Evolutionary conservation across 164 flowering plant genomes (phyloP).

Genomic region (Kingdonia uniflora): DNA sequence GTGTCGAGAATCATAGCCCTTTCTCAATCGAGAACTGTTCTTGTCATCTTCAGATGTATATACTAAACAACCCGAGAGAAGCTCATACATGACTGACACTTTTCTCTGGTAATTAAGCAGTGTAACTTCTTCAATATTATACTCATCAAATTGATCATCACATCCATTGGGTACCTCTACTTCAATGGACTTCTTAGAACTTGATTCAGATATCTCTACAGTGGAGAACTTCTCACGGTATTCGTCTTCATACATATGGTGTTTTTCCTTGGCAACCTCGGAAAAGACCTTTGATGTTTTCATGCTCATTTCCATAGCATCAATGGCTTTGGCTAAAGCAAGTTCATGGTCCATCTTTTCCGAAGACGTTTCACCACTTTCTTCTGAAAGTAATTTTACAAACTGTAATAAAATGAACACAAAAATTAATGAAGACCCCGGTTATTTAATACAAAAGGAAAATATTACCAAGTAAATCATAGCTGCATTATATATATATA

Average conservation of each 20-base stretch:
- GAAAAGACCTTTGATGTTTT: conserved; percentile 28
- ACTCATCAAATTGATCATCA: conserved; percentile 22
- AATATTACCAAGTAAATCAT: too few relatives aligned
- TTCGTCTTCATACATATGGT: conserved; percentile 45
- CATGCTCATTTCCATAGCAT: conserved; percentile 49
- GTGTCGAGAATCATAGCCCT: conserved; percentile 94
- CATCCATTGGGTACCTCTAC: conserved; percentile 13
- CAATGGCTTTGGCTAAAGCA: conserved; percentile 67
- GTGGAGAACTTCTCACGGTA: conserved; percentile 45
- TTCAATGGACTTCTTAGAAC: not conserved
- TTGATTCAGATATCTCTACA: conserved; percentile 19
- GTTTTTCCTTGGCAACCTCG: conserved; percentile 41
- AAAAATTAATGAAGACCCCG: not conserved
- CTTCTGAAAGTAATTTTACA: conserved; percentile 65
- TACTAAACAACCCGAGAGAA: conserved; percentile 91
- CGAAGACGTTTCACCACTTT: conserved; percentile 33
- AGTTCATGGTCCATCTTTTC: conserved; percentile 45
- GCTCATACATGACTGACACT: conserved; percentile 67
- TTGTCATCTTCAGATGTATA: conserved; percentile 38
- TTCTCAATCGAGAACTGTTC: conserved; percentile 35
- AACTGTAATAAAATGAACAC: not conserved
- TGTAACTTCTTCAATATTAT: conserved; percentile 39
- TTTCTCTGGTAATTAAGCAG: conserved; percentile 55
- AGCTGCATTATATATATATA: too few relatives aligned
- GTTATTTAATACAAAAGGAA: too few relatives aligned